These are phyloP conservation scores for Schwanniomyces sp. DNA, from an alignment of 805 yeast species.

Conservation along the genomic window DNA sequence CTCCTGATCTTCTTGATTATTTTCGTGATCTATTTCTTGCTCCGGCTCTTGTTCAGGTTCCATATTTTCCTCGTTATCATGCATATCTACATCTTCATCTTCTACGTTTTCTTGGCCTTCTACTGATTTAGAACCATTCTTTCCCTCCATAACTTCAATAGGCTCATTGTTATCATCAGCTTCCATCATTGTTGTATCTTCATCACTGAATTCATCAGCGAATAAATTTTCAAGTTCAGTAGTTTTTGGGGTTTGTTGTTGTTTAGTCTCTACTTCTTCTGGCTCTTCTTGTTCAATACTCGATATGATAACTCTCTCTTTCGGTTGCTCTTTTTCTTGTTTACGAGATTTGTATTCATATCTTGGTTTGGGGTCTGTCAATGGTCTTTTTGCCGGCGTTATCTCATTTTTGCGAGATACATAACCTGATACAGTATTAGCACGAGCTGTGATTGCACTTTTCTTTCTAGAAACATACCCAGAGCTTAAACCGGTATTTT, in stretches of 20 bases:
- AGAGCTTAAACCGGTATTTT: constrained; percentile 19
- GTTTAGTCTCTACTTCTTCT: constrained; percentile 5
- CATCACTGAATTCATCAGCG: constrained; percentile 24
- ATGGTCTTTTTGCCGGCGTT: constrained; percentile 9
- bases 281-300: constrained; percentile 9
- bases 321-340: constrained; percentile 24
- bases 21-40: constrained; percentile 2
- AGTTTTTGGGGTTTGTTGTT: constrained; percentile 5
- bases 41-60: constrained; percentile 5
- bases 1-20: constrained; percentile 6
- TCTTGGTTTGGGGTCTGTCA: constrained; percentile 10
- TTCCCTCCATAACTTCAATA: constrained; percentile 7
- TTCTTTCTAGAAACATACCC: constrained; percentile 29
- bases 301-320: constrained; percentile 39
- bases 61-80: constrained; percentile 5
- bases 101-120: not conserved
- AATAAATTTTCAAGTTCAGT: constrained; percentile 32
- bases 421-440: constrained; percentile 13
- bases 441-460: constrained; percentile 5
- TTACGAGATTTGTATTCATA: constrained; percentile 39
- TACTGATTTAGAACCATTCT: not conserved
- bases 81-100: constrained; percentile 4
- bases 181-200: constrained; percentile 6
- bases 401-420: constrained; percentile 18
- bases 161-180: constrained; percentile 8